Evolutionary conservation across 2,329 filamentous ascomycete species (phyloP), one percentile per base, ranked within the genome.

Genomic region (Kalaharituber pfeilii): DNA sequence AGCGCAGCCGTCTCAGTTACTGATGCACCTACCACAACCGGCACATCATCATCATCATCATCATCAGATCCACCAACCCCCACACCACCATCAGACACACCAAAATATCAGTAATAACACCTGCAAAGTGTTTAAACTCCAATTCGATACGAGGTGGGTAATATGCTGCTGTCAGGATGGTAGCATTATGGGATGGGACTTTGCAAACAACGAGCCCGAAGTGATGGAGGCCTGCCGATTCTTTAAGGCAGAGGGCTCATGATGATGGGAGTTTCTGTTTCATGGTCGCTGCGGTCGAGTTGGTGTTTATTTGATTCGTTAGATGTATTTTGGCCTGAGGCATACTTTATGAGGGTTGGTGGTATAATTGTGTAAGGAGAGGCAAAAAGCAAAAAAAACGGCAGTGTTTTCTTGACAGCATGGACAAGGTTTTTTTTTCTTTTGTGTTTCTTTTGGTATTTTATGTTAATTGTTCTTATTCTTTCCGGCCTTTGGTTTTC

Each of bases 151-250:
- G 0, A 78, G 87, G 22, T 81, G 88, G 63, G 93, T 98, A 62
- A 83, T 98, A 53, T 95, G 88, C 70, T 95, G 89, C 66, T 91
- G 84, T 60, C 88, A 96, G 67, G 86, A 91, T 54, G 81, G 81
- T 36, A 80, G 83, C 15, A 96, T 98, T 65, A 86, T 96, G 0
- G 91, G 88, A 0, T 98, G 91, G 91, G 91, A 98, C 68, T 98
- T 96, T 73, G 91, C 87, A 56, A 86, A 87, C 62, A 82, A 79
- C 3, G 88, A 98, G 60, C 69, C 76, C 53, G 83, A 93, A 62
- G 76, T 95, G 52, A 78, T 86, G 53, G 81, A 85, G 65, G 84
- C 82, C 5, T 79, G 80, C 59, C 76, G 77, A 30, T 93, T 94
- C 65, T 94, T 94, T 66, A 80, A 75, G 52, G 42, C 18, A 13